phyloP scores from a whole-genome alignment of 768 basidiomycete species.

The Lactarius psammicola region DNA sequence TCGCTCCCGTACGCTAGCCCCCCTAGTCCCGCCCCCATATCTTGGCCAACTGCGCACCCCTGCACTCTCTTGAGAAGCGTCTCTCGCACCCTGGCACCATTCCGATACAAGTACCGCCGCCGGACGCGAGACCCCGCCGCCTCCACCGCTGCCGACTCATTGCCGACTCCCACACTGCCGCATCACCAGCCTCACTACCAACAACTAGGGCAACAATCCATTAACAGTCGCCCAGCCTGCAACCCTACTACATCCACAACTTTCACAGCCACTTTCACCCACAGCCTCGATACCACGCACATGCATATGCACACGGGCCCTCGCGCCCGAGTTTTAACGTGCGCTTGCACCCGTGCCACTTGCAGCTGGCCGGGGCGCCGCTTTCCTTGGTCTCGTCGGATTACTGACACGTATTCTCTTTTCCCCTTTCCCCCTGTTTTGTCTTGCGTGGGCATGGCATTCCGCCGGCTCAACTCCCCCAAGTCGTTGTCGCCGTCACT shows the following conservation, averaged over 20 bases:
- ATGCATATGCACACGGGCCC: constrained; percentile 34
- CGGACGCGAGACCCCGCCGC: constrained; percentile 21
- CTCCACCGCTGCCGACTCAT: no score
- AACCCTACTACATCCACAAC: constrained; percentile 3
- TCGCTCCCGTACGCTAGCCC: constrained; percentile 50
- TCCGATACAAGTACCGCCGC: background rate
- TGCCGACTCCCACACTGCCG: constrained; percentile 29
- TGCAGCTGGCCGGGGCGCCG: constrained; percentile 22
- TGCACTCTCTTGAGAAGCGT: constrained; percentile 44
- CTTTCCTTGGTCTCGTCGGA: constrained; percentile 6
- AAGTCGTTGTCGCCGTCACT: constrained; percentile 19
- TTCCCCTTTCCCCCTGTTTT: background rate
- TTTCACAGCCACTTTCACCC: constrained; percentile 12
- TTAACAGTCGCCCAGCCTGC: constrained; percentile 6
- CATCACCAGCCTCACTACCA: constrained; percentile 6
- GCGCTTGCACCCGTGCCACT: constrained; percentile 30
- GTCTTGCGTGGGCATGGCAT: constrained; percentile 4
- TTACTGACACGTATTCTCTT: constrained; percentile 11
- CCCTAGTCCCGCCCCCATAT: background rate
- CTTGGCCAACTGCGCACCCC: constrained; percentile 7
- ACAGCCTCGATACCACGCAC: constrained; percentile 28
- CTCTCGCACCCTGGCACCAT: constrained; percentile 39
- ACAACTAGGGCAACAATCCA: constrained; percentile 9
- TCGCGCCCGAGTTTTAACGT: constrained; percentile 41
- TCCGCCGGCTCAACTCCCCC: constrained; percentile 16